Percentiles rank a stretch among this genome's conserved stretches.
These are phyloP conservation scores for Pilobolus umbonatus DNA, from an alignment of 192 early-diverging fungal species.

Conservation along the genomic window DNA sequence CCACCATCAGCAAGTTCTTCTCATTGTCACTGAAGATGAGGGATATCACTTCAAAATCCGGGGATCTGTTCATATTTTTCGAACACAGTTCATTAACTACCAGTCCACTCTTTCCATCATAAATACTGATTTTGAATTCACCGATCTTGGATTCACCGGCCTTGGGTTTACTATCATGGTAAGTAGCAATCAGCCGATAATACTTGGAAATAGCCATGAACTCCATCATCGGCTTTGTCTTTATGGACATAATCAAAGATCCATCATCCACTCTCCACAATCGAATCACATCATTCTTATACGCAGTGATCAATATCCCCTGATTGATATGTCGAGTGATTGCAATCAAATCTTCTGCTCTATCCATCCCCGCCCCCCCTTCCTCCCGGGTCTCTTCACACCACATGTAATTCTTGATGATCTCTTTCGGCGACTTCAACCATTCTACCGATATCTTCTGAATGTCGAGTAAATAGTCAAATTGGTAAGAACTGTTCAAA, in stretches of 20 bases:
- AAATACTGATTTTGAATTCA: background rate
- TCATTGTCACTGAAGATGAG: conserved; percentile 2
- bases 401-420: background rate
- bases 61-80: background rate
- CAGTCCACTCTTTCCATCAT: background rate
- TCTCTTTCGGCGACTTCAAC: background rate
- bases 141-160: no score
- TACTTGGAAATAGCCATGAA: conserved; percentile 6
- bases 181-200: conserved; percentile 4
- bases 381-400: background rate
- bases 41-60: no score
- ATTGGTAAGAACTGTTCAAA: no score
- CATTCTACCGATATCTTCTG: background rate
- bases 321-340: background rate
- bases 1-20: background rate
- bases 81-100: background rate
- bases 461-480: no score
- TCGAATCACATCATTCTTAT: background rate
- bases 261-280: conserved; percentile 5
- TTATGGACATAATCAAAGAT: background rate
- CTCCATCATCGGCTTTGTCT: background rate
- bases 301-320: background rate
- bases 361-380: background rate
- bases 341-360: background rate
- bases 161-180: background rate